These are phyloP conservation scores for Hypoxylon subgilvum DNA, from an alignment of 495 filamentous ascomycete species.

Conservation along the genomic window DNA sequence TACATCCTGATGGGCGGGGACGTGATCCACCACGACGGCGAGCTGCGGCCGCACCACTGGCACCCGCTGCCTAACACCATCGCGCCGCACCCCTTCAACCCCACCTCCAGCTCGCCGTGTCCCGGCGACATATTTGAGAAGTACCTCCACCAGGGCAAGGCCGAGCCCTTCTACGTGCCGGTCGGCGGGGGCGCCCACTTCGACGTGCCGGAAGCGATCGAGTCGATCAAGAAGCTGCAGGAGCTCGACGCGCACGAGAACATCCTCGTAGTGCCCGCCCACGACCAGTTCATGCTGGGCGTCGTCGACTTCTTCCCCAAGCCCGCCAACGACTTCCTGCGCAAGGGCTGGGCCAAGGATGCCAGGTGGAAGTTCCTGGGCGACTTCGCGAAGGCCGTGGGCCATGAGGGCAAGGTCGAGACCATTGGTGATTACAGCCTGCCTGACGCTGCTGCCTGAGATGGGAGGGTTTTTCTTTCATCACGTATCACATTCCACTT, in stretches of 20 bases:
- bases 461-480: no score
- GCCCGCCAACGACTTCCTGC: constrained; percentile 55
- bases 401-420: constrained; percentile 31
- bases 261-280: constrained; percentile 59
- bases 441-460: not conserved
- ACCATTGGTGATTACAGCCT: constrained; percentile 15
- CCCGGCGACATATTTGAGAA: constrained; percentile 50
- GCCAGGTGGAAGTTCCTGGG: constrained; percentile 61
- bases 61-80: constrained; percentile 55
- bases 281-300: constrained; percentile 56
- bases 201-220: constrained; percentile 37
- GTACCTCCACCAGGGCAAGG: constrained; percentile 36
- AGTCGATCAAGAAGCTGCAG: constrained; percentile 53
- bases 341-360: constrained; percentile 58
- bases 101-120: constrained; percentile 33
- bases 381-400: constrained; percentile 56
- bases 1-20: constrained; percentile 66
- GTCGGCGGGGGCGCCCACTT: constrained; percentile 21
- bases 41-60: constrained; percentile 59
- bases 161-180: constrained; percentile 47
- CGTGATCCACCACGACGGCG: constrained; percentile 58
- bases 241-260: constrained; percentile 58
- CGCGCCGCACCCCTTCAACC: constrained; percentile 46
- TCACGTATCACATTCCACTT: no score
- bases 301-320: constrained; percentile 59